A percentile compares a stretch with the other conserved stretches of the same genome.
These are phyloP conservation scores for Endocarpon pusillum DNA, from an alignment of 495 filamentous ascomycete species.

Conservation along the genomic window DNA sequence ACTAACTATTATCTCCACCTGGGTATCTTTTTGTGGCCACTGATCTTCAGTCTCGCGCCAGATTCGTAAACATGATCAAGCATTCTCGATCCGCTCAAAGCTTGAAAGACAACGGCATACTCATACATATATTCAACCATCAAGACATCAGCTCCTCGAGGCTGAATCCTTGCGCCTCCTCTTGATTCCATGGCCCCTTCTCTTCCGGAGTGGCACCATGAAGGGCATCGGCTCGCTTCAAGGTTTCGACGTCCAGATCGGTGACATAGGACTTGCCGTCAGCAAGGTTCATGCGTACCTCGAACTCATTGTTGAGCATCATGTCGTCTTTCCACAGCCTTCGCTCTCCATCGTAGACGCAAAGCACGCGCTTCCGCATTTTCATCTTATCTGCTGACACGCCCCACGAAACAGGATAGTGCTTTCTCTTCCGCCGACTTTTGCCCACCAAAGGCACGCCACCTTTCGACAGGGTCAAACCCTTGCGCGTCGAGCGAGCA, in stretches of 20 bases:
- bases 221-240: constrained; percentile 73
- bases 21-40: too few species aligned
- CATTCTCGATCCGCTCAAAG: too few species aligned
- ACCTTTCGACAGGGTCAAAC: constrained; percentile 31
- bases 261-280: constrained; percentile 63
- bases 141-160: constrained; percentile 14
- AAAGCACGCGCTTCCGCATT: constrained; percentile 90
- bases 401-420: constrained; percentile 87
- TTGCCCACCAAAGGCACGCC: constrained; percentile 44
- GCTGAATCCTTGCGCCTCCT: constrained; percentile 7
- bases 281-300: constrained; percentile 68
- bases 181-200: constrained; percentile 55
- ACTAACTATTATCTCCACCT: too few species aligned
- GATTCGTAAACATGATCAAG: too few species aligned
- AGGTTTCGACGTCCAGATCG: constrained; percentile 80
- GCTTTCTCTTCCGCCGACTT: constrained; percentile 69
- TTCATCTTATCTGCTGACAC: constrained; percentile 81
- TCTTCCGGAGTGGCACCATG: constrained; percentile 61
- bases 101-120: too few species aligned
- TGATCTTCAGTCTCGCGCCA: too few species aligned
- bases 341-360: constrained; percentile 78
- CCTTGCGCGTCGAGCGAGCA: constrained; percentile 17
- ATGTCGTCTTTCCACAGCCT: constrained; percentile 96
- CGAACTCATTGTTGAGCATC: constrained; percentile 92
- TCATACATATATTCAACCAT: too few species aligned